Percentiles rank a stretch among this genome's conserved stretches.
phyloP scores from a whole-genome alignment of 139 green algal species.

The Volvox reticuliferus region DNA sequence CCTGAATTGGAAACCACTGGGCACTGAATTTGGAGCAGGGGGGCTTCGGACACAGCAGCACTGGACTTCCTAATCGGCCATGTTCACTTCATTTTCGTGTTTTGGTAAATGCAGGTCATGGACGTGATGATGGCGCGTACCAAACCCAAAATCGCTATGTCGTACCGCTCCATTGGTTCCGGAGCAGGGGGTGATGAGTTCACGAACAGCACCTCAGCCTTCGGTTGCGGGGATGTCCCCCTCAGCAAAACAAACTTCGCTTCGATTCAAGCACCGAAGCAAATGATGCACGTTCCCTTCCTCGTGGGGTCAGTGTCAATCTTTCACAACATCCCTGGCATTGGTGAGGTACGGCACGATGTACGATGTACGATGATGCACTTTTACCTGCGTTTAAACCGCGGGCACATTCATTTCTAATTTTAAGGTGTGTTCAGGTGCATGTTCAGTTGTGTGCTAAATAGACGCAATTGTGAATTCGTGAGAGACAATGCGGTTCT shows the following conservation, averaged over 20 bases:
- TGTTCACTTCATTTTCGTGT: too few species aligned
- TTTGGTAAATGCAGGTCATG: slow-evolving; percentile 17
- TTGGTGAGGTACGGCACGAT: slow-evolving; percentile 24
- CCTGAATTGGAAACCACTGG: too few species aligned
- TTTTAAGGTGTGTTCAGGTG: too few species aligned
- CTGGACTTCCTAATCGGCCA: too few species aligned
- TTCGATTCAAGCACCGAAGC: not conserved
- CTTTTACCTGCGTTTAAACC: too few species aligned
- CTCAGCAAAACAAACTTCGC: not conserved
- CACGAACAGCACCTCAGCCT: not conserved
- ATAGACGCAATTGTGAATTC: too few species aligned
- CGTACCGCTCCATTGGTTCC: slow-evolving; percentile 24
- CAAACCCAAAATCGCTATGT: slow-evolving; percentile 24
- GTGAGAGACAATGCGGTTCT: too few species aligned
- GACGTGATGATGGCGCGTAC: slow-evolving; percentile 34
- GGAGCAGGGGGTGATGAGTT: slow-evolving; percentile 7
- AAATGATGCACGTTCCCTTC: slow-evolving; percentile 36
- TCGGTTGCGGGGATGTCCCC: slow-evolving; percentile 29
- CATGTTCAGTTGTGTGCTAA: too few species aligned
- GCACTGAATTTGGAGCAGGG: too few species aligned
- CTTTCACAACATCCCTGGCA: slow-evolving; percentile 37
- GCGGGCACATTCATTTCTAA: too few species aligned
- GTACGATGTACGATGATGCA: too few species aligned
- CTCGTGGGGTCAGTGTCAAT: slow-evolving; percentile 30
- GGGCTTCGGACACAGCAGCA: too few species aligned